Percentiles rank a stretch among this genome's conserved stretches.
Conservation (phyloP, 257 asterid genomes). For the Gentiana dahurica region DNA sequence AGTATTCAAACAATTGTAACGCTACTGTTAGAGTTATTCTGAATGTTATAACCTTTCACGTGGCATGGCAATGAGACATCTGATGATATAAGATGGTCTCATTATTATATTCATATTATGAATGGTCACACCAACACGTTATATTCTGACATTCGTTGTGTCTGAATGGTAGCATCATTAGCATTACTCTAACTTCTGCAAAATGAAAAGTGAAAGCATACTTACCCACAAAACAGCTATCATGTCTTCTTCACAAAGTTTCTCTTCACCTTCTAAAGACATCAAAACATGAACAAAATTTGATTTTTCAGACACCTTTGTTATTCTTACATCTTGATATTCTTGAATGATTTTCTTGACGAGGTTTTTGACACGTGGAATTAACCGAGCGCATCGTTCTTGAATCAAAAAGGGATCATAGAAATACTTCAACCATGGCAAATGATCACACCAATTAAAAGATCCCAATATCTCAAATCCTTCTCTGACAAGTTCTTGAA, state of each 20-base stretch:
- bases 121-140: too few species aligned
- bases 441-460: conserved; percentile 50
- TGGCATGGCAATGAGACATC: too few species aligned
- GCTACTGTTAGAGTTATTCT: too few species aligned
- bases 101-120: too few species aligned
- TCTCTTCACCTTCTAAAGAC: conserved; percentile 60
- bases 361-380: conserved; percentile 28
- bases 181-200: too few species aligned
- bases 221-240: conserved; percentile 75
- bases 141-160: too few species aligned
- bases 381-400: conserved; percentile 28
- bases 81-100: too few species aligned
- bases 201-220: neutral
- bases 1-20: too few species aligned
- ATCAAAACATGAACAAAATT: conserved; percentile 69
- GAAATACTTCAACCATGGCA: conserved; percentile 39
- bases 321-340: conserved; percentile 11
- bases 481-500: conserved; percentile 39
- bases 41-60: too few species aligned
- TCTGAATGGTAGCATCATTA: too few species aligned
- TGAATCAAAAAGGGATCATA: conserved; percentile 34
- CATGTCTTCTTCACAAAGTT: conserved; percentile 65
- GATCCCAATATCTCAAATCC: conserved; percentile 54
- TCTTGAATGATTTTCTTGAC: conserved; percentile 31
- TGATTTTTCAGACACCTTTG: conserved; percentile 10